Conservation (phyloP, 371 early-diverging fungal genomes). For the Syncephalastrum monosporum region DNA sequence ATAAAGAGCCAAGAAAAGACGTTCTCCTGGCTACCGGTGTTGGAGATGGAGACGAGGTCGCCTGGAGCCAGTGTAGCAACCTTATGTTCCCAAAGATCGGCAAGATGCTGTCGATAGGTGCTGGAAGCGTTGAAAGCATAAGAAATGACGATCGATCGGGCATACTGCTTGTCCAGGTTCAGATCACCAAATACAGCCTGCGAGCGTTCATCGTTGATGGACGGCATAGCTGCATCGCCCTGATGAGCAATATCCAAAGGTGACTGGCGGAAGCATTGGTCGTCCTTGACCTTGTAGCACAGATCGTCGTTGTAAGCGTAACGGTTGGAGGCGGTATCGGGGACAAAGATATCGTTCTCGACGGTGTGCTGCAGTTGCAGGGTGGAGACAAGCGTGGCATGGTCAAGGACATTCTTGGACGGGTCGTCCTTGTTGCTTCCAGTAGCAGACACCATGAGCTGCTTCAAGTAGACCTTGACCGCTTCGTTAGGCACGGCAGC, state of each 20-base stretch:
- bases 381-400: conserved; percentile 39
- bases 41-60: conserved; percentile 26
- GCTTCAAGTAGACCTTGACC: conserved; percentile 54
- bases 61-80: conserved; percentile 37
- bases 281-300: conserved; percentile 31
- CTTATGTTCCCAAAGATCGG: conserved; percentile 52
- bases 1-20: conserved; percentile 47
- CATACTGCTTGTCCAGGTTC: conserved; percentile 10
- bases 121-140: conserved; percentile 60
- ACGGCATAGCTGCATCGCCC: conserved; percentile 24
- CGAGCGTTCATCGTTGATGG: conserved; percentile 25
- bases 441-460: conserved; percentile 47
- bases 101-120: conserved; percentile 41
- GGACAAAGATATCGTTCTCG: conserved; percentile 49
- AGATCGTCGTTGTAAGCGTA: conserved; percentile 37
- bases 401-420: conserved; percentile 22
- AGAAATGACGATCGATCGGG: conserved; percentile 44
- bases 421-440: conserved; percentile 8
- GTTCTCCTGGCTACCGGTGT: conserved; percentile 20
- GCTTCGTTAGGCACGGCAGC: conserved; percentile 24
- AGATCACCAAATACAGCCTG: conserved; percentile 12
- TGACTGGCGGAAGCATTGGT: conserved; percentile 35
- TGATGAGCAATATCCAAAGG: conserved; percentile 40
- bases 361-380: conserved; percentile 47
- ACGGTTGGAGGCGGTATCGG: conserved; percentile 24